phyloP scores from a whole-genome alignment of 129 eudicot species.

The Artemisia annua region DNA sequence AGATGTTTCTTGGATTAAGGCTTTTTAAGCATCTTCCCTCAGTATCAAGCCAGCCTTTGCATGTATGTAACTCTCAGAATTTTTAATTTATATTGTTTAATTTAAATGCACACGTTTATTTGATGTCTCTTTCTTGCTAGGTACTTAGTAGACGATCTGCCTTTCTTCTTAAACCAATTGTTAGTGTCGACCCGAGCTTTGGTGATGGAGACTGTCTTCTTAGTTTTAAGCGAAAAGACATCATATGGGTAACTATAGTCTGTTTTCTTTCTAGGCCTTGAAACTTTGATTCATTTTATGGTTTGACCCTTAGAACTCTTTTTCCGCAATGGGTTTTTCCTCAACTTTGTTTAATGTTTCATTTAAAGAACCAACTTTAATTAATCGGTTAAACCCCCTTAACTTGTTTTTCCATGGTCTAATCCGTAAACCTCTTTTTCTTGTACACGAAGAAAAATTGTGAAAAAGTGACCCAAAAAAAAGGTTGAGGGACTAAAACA shows the following conservation, averaged over 20 bases:
- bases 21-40: conserved; percentile 93
- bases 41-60: conserved; percentile 53
- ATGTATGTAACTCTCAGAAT: conserved; percentile 48
- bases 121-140: conserved; percentile 41
- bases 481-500: too few relatives aligned
- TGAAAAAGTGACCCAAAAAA: too few relatives aligned
- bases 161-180: conserved; percentile 80
- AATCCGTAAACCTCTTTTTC: too few relatives aligned
- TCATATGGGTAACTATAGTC: conserved; percentile 66
- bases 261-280: too few relatives aligned
- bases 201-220: conserved; percentile 76
- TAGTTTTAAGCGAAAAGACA: conserved; percentile 64
- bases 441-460: too few relatives aligned
- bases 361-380: too few relatives aligned
- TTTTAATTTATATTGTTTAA: conserved; percentile 12
- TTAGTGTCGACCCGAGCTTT: conserved; percentile 53
- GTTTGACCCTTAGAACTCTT: too few relatives aligned
- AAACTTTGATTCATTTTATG: too few relatives aligned
- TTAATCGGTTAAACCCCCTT: too few relatives aligned
- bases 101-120: background rate
- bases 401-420: too few relatives aligned
- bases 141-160: conserved; percentile 74
- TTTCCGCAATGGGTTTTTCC: too few relatives aligned
- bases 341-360: too few relatives aligned
- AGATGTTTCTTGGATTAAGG: conserved; percentile 85